These are phyloP conservation scores for Lipomyces sp. DNA, from an alignment of 805 yeast species.

Conservation along the genomic window DNA sequence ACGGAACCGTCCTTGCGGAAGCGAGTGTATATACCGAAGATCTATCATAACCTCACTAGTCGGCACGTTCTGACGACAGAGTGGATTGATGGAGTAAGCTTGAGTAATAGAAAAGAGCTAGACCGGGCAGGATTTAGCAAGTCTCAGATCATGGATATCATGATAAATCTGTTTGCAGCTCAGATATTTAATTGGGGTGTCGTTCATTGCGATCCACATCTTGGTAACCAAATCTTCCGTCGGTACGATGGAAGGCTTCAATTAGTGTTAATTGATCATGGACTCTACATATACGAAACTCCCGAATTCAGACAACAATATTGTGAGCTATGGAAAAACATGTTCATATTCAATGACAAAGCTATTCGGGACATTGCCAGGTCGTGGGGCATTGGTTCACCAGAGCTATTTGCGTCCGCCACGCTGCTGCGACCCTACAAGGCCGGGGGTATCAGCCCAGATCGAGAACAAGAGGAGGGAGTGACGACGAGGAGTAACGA, in stretches of 20 bases:
- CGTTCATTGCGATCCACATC: slow-evolving; percentile 80
- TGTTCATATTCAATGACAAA: slow-evolving; percentile 58
- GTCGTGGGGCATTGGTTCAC: slow-evolving; percentile 72
- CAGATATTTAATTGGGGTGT: slow-evolving; percentile 71
- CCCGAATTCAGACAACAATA: slow-evolving; percentile 61
- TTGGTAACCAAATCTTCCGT: slow-evolving; percentile 71
- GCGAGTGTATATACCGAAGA: slow-evolving; percentile 61
- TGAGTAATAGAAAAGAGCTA: slow-evolving; percentile 55
- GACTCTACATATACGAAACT: slow-evolving; percentile 63
- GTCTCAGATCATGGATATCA: slow-evolving; percentile 53
- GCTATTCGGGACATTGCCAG: slow-evolving; percentile 56
- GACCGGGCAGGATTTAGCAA: slow-evolving; percentile 48
- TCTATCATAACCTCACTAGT: slow-evolving; percentile 54
- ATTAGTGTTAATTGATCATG: slow-evolving; percentile 71
- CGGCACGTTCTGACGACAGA: slow-evolving; percentile 64
- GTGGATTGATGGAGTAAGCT: slow-evolving; percentile 75
- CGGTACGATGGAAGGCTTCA: slow-evolving; percentile 48
- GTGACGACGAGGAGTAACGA: background rate
- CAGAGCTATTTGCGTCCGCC: slow-evolving; percentile 64
- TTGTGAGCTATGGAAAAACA: slow-evolving; percentile 64
- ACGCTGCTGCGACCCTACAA: slow-evolving; percentile 56
- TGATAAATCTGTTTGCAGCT: slow-evolving; percentile 57
- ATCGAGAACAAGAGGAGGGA: slow-evolving; percentile 36
- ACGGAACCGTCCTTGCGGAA: slow-evolving; percentile 51
- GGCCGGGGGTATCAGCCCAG: slow-evolving; percentile 19